phyloP scores from a whole-genome alignment of 768 basidiomycete species.

The Termitomyces titanicus region DNA sequence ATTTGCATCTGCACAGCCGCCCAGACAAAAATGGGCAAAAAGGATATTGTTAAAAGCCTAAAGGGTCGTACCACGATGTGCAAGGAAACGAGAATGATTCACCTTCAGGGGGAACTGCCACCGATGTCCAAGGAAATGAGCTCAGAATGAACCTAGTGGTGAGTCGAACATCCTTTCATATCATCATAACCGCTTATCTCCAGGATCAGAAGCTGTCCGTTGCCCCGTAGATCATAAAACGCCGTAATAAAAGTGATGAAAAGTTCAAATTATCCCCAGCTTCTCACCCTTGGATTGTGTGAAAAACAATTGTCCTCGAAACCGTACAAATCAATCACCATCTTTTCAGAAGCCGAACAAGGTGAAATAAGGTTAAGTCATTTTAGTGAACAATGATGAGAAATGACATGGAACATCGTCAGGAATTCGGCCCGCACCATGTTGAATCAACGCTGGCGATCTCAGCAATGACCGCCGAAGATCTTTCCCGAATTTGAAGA shows the following conservation, averaged over 20 bases:
- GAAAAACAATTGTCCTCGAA: not conserved
- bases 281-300: too few relatives aligned
- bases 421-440: not conserved
- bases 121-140: not conserved
- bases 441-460: not conserved
- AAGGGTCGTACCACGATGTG: not conserved
- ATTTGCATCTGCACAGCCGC: not conserved
- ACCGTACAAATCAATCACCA: not conserved
- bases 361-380: not conserved
- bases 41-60: not conserved
- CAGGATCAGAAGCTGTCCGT: not conserved
- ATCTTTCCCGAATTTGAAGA: not conserved
- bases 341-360: not conserved
- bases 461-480: not conserved
- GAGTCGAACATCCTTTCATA: not conserved
- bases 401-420: too few relatives aligned
- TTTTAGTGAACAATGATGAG: not conserved
- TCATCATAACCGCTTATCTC: not conserved
- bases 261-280: not conserved
- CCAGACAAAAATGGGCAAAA: constrained; percentile 5
- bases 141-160: not conserved
- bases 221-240: not conserved
- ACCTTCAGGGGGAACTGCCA: not conserved
- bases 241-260: not conserved
- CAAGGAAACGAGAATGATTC: not conserved